Evolutionary conservation across 805 yeast species (phyloP).

Genomic region (Wickerhamomyces bovis): DNA sequence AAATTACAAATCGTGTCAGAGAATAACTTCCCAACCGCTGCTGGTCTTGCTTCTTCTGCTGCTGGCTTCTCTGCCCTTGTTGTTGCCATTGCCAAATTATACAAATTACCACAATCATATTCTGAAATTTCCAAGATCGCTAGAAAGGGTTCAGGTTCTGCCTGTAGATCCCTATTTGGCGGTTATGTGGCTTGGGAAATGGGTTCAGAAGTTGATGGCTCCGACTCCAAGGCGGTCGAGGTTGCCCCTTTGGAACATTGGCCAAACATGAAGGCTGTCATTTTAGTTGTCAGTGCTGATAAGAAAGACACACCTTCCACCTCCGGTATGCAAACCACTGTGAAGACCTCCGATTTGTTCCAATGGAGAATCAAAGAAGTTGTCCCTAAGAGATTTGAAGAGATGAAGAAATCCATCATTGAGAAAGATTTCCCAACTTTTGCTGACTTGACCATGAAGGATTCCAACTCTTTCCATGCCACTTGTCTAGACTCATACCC

Average conservation of each 20-base stretch:
- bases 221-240: constrained; percentile 91
- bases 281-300: constrained; percentile 86
- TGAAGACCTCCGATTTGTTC: constrained; percentile 81
- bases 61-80: constrained; percentile 98
- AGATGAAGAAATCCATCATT: constrained; percentile 73
- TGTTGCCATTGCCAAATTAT: constrained; percentile 78
- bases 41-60: constrained; percentile 96
- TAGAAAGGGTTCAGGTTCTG: constrained; percentile 97
- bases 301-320: constrained; percentile 95
- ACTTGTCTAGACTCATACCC: constrained; percentile 95
- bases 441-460: constrained; percentile 91
- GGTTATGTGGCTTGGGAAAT: constrained; percentile 99
- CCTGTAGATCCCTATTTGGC: constrained; percentile 94
- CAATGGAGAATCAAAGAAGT: constrained; percentile 69
- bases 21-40: constrained; percentile 98
- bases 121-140: constrained; percentile 91
- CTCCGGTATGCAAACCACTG: constrained; percentile 95
- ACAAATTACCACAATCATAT: constrained; percentile 74
- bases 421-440: constrained; percentile 72
- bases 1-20: constrained; percentile 80
- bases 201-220: constrained; percentile 75
- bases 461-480: constrained; percentile 96
- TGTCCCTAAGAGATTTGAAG: constrained; percentile 79
- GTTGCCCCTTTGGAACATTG: constrained; percentile 81
- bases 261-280: constrained; percentile 90